Percentiles rank a stretch among this genome's conserved stretches.
phyloP scores from a whole-genome alignment of 352 stramenopile genomes.

The Phytophthora rubi region DNA sequence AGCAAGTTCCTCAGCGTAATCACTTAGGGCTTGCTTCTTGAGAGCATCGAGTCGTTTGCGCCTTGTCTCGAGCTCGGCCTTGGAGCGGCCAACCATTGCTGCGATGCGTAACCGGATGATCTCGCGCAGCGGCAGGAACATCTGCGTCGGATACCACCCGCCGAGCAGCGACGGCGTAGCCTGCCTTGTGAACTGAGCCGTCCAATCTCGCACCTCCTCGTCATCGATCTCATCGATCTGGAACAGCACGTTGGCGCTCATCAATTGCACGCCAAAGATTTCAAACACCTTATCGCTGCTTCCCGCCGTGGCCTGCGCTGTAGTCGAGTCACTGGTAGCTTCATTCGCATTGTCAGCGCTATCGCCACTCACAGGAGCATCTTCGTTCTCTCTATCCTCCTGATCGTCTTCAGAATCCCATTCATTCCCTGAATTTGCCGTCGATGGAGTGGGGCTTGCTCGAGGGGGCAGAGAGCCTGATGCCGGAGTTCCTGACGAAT shows the following conservation, averaged over 20 bases:
- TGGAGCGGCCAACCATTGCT: constrained; percentile 70
- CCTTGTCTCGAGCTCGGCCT: constrained; percentile 68
- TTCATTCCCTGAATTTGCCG: constrained; percentile 39
- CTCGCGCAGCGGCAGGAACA: constrained; percentile 81
- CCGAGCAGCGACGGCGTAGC: constrained; percentile 61
- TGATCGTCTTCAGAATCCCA: constrained; percentile 61
- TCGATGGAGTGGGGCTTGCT: constrained; percentile 22
- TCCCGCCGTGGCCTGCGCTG: background rate
- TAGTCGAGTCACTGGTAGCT: background rate
- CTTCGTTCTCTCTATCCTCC: constrained; percentile 41
- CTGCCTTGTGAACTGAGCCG: constrained; percentile 51
- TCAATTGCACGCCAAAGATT: constrained; percentile 78
- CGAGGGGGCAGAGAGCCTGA: constrained; percentile 9
- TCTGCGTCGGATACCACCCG: constrained; percentile 81
- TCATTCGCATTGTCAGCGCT: constrained; percentile 35
- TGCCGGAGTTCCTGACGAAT: constrained; percentile 8
- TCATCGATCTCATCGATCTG: constrained; percentile 79
- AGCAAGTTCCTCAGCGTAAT: constrained; percentile 59
- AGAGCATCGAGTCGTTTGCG: constrained; percentile 72
- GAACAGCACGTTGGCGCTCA: constrained; percentile 76
- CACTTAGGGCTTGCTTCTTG: constrained; percentile 73
- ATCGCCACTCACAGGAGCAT: constrained; percentile 17
- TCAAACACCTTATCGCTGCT: constrained; percentile 51
- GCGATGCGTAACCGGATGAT: constrained; percentile 81
- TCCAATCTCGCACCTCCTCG: constrained; percentile 65